Evolutionary conservation across 345 rosid species (phyloP).

Genomic region (Salix caprea): DNA sequence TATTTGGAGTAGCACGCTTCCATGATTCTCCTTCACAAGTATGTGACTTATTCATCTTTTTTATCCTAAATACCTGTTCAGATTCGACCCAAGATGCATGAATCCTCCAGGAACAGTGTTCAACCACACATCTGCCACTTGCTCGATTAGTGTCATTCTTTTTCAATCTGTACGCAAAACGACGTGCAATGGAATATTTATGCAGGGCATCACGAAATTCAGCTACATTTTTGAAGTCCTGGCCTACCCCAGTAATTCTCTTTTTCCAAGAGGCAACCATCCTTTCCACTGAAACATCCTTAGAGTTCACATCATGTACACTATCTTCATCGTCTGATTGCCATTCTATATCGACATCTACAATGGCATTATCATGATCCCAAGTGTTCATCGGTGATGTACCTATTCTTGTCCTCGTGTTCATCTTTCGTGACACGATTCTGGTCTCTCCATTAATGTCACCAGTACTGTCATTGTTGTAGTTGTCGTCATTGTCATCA

Average conservation of each 20-base stretch:
- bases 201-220: conserved; percentile 84
- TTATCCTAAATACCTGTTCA: conserved; percentile 54
- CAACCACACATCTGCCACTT: conserved; percentile 62
- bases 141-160: conserved; percentile 82
- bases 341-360: conserved; percentile 31
- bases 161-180: conserved; percentile 68
- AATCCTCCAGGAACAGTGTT: conserved; percentile 66
- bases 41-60: conserved; percentile 54
- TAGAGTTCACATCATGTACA: conserved; percentile 14
- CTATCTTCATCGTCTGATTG: conserved; percentile 17
- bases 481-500: conserved; percentile 19
- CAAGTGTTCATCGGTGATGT: conserved; percentile 21
- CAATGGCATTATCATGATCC: conserved; percentile 23
- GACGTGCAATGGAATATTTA: conserved; percentile 78
- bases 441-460: conserved; percentile 13
- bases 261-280: conserved; percentile 70
- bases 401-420: conserved; percentile 36
- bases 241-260: conserved; percentile 81
- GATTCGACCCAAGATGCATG: conserved; percentile 86
- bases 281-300: conserved; percentile 35
- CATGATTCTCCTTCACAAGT: conserved; percentile 79
- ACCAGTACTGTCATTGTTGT: neutral
- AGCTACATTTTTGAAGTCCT: conserved; percentile 68
- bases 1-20: conserved; percentile 72
- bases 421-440: conserved; percentile 29